Base-by-base conservation (phyloP, 192 early-diverging fungal genomes). In the Coemansia umbellata region DNA sequence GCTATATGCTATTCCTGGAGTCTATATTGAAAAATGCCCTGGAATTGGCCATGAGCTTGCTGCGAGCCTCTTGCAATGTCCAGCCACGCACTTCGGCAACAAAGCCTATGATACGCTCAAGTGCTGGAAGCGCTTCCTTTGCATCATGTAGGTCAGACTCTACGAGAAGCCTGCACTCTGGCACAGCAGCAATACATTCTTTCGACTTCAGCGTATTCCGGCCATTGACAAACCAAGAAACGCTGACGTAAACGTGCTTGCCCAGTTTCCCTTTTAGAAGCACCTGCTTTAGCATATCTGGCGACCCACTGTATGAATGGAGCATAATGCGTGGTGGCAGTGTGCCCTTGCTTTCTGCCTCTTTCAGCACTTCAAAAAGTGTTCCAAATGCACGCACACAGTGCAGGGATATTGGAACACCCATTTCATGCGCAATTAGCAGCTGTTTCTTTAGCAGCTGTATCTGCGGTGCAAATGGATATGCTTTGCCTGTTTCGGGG, bases 241-340 rank as follows among this genome's bases (percentile, higher is more conserved):
- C 92, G 15, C 83, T 85, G 51, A 92, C 85, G 47, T 87, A 97
- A 2, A 90, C 69, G 63, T 79, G 64, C 43, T 55, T 62, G 39
- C 45, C 62, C 31, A 58, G 44, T 45, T 65, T 44, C 31, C 69
- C 75, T 14, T 24, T 53, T 14, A 69, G 35, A 24, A 77, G 58
- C 2, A 69, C 37, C 48, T 77, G 74, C 47, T 36, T 32, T 14
- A 90, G 55, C 62, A 86, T 84, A 39, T 94, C 89, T 19, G 79
- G 52, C 19, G 87, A 88, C 18, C 90, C 92, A 6, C 85, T 85
- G 57, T 82, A 97, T 14, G 91, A 93, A 55, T 97, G 94, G 45
- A 92, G 70, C 64, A 89, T 91, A 37, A 96, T 80, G 21, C 83
- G 74, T 1, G 87, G 85, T 9, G 87, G 85, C 17, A 85, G 63